These are phyloP conservation scores for Drechmeria coniospora DNA, from an alignment of 2,329 filamentous ascomycete genomes.

Conservation along the genomic window DNA sequence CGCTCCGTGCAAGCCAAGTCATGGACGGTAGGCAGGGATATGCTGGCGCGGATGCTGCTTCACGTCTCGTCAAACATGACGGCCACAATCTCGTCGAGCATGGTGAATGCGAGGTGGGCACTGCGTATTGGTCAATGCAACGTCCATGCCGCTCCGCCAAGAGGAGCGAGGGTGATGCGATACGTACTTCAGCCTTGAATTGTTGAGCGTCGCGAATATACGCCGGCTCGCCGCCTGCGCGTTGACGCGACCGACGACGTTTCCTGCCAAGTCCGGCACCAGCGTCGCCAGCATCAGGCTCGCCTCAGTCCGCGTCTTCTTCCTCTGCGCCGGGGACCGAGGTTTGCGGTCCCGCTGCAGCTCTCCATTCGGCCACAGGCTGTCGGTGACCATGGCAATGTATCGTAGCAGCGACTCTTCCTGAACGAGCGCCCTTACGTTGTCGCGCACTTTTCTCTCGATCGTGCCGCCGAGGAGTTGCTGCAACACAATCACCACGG, in stretches of 20 bases:
- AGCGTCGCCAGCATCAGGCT: constrained; percentile 79
- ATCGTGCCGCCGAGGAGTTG: constrained; percentile 92
- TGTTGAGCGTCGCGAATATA: constrained; percentile 84
- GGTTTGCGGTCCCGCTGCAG: constrained; percentile 32
- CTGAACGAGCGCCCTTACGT: constrained; percentile 54
- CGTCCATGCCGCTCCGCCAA: neutral
- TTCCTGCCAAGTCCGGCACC: constrained; percentile 78
- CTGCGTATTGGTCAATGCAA: constrained; percentile 21
- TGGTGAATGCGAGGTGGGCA: constrained; percentile 53
- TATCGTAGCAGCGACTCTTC: constrained; percentile 70
- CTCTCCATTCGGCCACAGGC: constrained; percentile 66
- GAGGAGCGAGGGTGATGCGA: neutral
- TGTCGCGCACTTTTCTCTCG: constrained; percentile 85
- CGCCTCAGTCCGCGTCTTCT: constrained; percentile 70
- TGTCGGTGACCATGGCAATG: constrained; percentile 55
- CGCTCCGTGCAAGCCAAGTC: too few species aligned
- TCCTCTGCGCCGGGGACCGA: constrained; percentile 57
- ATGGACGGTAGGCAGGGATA: neutral
- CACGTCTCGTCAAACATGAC: constrained; percentile 41
- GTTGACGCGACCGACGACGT: constrained; percentile 84
- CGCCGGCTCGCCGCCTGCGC: constrained; percentile 80
- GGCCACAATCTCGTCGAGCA: constrained; percentile 54
- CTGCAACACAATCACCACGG: constrained; percentile 90
- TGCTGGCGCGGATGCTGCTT: neutral
- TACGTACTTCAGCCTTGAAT: constrained; percentile 69